phyloP scores from a whole-genome alignment of 2,329 filamentous ascomycete genomes.

The Cladobotryum protrusum region DNA sequence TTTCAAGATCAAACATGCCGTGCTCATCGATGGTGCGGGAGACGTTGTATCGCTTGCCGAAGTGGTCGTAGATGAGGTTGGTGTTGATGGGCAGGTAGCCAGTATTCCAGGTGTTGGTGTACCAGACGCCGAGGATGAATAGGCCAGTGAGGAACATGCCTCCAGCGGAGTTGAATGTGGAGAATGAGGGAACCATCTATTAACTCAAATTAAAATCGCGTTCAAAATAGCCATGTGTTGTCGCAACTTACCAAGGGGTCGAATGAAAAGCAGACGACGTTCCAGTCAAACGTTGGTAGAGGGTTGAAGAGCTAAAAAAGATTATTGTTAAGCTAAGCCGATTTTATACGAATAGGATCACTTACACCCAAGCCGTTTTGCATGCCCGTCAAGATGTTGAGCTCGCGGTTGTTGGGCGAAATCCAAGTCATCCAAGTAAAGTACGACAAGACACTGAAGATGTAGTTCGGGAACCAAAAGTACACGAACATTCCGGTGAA shows the following conservation, averaged over 20 bases:
- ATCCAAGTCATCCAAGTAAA: conserved; percentile 49
- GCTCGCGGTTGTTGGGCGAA: conserved; percentile 36
- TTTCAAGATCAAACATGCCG: conserved; percentile 25
- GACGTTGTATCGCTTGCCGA: conserved; percentile 35
- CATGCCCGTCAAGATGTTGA: conserved; percentile 37
- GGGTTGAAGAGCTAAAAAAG: conserved; percentile 34
- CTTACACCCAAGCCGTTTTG: conserved; percentile 30
- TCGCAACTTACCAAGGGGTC: conserved; percentile 18
- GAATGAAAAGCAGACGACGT: conserved; percentile 21
- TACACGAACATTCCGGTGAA: conserved; percentile 34
- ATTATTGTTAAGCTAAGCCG: no score
- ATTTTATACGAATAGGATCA: no score
- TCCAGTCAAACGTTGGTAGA: conserved; percentile 46
- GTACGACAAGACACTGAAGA: conserved; percentile 36
- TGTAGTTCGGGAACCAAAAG: conserved; percentile 43
- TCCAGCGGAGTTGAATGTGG: conserved; percentile 28
- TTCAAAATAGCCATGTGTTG: no score
- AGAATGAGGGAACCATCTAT: conserved; percentile 27
- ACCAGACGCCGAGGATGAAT: conserved; percentile 27
- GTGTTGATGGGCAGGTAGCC: conserved; percentile 44
- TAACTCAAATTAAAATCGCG: no score
- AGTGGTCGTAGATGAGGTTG: conserved; percentile 39
- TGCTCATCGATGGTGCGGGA: conserved; percentile 36
- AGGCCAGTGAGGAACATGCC: conserved; percentile 26
- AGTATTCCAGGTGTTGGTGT: conserved; percentile 28